Base-by-base conservation (phyloP, 1,284 basidiomycete genomes). In the Trichosporon inkin region DNA sequence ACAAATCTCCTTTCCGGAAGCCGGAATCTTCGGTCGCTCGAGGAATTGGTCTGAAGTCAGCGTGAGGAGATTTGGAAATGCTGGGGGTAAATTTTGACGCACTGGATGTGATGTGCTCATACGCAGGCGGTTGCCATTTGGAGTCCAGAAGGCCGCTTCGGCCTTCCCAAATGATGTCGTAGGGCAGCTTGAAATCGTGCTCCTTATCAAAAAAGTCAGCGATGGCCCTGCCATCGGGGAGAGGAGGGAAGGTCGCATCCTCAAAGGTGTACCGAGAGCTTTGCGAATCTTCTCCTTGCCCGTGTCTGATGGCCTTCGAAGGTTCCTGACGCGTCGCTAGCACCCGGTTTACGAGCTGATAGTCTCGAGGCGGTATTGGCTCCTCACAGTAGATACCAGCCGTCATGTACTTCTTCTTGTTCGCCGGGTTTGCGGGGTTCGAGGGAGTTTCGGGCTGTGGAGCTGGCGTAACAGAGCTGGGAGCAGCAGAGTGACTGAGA, bases 131-230 rank as follows among this genome's bases (percentile, higher is more conserved):
- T 20, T 70, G 66, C 65, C 78, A 75, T 61, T 75, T 74, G 20
- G 67, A 67, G 52, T 77, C 79, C 8, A 77, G 62, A 0, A 66
- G 62, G 2, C 80, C 80, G 17, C 70, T 72, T 58, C 77, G 68
- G 52, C 67, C 70, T 57, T 78, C 78, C 57, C 69, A 69, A 17
- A 72, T 55, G 24, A 79, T 77, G 56, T 78, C 68, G 62, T 67
- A 78, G 1, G 78, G 76, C 8, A 80, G 67, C 4, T 64, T 59
- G 53, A 80, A 80, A 14, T 78, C 74, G 20, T 67, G 66, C 54
- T 75, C 66, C 34, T 70, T 47, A 7, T 69, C 67, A 55, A 78
- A 71, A 49, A 77, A 74, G 35, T 68, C 62, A 2, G 62, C 58
- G 22, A 68, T 57, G 16, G 71, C 73, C 56, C 71, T 65, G 57